Percentiles rank a stretch among this genome's conserved stretches.
These are phyloP conservation scores for Sambucus nigra DNA, from an alignment of 129 eudicot genomes.

Conservation along the genomic window DNA sequence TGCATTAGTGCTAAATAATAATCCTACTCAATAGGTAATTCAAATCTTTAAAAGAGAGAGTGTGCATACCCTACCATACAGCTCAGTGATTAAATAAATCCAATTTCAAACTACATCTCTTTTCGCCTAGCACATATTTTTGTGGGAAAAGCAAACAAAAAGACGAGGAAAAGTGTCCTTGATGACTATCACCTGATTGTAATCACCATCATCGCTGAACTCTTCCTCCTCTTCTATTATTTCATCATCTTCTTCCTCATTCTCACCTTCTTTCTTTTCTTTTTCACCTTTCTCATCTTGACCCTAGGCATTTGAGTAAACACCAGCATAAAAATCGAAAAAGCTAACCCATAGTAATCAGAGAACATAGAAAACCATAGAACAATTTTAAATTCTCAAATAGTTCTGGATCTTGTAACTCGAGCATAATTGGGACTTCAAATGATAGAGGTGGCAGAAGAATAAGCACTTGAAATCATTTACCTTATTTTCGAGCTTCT, in stretches of 20 bases:
- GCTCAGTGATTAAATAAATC: no score
- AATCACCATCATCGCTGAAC: constrained; percentile 47
- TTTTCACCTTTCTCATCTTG: constrained; percentile 29
- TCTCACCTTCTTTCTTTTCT: constrained; percentile 62
- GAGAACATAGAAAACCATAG: neutral
- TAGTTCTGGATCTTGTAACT: no score
- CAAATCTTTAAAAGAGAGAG: no score
- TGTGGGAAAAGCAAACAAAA: no score
- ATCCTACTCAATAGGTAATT: no score
- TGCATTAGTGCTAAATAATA: no score
- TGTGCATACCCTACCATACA: no score
- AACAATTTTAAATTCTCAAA: neutral
- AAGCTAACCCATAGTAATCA: neutral
- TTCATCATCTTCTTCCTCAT: constrained; percentile 51
- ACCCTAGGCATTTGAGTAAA: constrained; percentile 22
- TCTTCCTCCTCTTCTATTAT: constrained; percentile 48
- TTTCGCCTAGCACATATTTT: no score
- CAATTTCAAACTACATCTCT: no score
- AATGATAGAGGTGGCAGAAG: neutral
- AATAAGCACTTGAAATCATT: neutral
- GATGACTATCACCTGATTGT: constrained; percentile 38
- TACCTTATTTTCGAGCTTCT: constrained; percentile 62
- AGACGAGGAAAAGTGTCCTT: no score
- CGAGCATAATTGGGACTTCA: neutral
- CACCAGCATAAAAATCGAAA: neutral